These are phyloP conservation scores for Gillenia trifoliata DNA, from an alignment of 306 rosid species.

Conservation along the genomic window DNA sequence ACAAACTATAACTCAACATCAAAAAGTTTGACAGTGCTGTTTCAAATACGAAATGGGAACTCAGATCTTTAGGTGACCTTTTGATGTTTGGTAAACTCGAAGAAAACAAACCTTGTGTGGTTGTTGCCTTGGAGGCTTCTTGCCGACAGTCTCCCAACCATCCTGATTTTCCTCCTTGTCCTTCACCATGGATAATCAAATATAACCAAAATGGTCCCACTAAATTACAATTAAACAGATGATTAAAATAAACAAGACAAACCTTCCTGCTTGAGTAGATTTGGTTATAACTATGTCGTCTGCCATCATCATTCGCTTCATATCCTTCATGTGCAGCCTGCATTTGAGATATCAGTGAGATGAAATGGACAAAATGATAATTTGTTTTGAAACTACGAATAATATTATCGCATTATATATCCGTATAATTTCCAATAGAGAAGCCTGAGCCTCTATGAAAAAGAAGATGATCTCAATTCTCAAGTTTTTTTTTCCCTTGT, in stretches of 20 bases:
- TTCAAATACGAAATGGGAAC: neutral
- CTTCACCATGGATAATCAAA: slow-evolving; percentile 34
- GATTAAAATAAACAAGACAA: neutral
- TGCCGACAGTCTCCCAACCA: slow-evolving; percentile 82
- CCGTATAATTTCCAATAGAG: neutral
- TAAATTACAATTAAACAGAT: neutral
- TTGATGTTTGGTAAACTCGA: slow-evolving; percentile 5
- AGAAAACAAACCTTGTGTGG: slow-evolving; percentile 59
- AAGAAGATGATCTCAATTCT: too few species aligned
- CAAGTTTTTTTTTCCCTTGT: too few species aligned
- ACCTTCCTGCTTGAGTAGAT: slow-evolving; percentile 34
- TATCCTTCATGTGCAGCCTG: slow-evolving; percentile 18
- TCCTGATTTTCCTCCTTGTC: slow-evolving; percentile 38
- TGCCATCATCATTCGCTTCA: slow-evolving; percentile 19
- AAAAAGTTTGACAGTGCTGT: neutral
- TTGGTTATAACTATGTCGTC: slow-evolving; percentile 20
- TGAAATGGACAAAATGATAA: neutral
- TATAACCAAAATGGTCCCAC: slow-evolving; percentile 4
- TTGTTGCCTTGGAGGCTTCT: slow-evolving; percentile 44
- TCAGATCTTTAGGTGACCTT: slow-evolving; percentile 3
- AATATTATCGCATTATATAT: neutral
- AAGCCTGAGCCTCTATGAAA: too few species aligned
- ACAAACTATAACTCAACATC: neutral
- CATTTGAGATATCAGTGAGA: neutral
- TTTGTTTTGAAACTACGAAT: neutral